A percentile compares a stretch with the other conserved stretches of the same genome.
phyloP scores from a whole-genome alignment of 345 rosid species.

The Tarenaya hassleriana region DNA sequence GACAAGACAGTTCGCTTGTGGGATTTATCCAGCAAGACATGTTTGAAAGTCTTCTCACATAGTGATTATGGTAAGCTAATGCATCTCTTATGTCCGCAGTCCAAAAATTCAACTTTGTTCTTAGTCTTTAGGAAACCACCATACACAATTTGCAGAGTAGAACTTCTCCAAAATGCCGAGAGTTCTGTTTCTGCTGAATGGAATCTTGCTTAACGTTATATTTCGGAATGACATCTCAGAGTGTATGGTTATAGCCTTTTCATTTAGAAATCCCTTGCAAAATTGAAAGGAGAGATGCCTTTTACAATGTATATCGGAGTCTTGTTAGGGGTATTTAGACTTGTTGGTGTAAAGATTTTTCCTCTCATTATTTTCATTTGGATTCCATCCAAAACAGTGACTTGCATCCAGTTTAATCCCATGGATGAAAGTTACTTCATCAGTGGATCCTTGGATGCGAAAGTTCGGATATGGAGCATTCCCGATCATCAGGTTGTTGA shows the following conservation, averaged over 20 bases:
- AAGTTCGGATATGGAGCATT: conserved; percentile 97
- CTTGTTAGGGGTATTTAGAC: no score
- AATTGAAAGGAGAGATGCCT: no score
- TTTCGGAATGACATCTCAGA: no score
- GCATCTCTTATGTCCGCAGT: conserved; percentile 4
- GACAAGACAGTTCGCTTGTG: conserved; percentile 97
- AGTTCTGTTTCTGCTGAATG: background rate
- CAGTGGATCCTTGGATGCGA: conserved; percentile 94
- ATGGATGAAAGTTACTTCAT: conserved; percentile 94
- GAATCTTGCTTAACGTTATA: no score
- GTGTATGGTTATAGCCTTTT: no score
- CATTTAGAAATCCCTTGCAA: no score
- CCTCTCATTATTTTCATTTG: conserved; percentile 5
- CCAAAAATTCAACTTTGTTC: background rate
- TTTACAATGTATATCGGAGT: background rate
- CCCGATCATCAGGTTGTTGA: conserved; percentile 88
- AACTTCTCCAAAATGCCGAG: no score
- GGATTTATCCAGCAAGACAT: conserved; percentile 73
- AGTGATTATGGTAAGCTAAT: conserved; percentile 78
- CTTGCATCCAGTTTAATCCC: conserved; percentile 98
- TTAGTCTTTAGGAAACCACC: conserved; percentile 2
- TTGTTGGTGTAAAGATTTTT: no score
- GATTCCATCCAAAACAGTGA: conserved; percentile 52
- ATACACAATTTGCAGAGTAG: no score
- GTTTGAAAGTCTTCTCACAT: conserved; percentile 88